A percentile compares a stretch with the other conserved stretches of the same genome.
Evolutionary conservation across 2,329 filamentous ascomycete species (phyloP).

Genomic region (Fusarium paranaense): DNA sequence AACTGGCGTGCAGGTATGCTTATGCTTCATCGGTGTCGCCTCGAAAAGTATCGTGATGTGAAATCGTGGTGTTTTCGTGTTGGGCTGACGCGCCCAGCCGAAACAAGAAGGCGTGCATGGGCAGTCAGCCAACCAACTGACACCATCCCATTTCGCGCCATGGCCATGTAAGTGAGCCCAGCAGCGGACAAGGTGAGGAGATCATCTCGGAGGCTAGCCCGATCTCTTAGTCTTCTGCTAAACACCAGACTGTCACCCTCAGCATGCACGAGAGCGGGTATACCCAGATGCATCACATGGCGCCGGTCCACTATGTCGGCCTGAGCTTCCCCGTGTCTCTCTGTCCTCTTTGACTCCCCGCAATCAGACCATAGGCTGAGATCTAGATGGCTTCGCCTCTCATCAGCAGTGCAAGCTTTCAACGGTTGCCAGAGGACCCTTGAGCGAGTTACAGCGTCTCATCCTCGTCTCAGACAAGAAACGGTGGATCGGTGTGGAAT

Average conservation of each 20-base stretch:
- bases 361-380: conserved; percentile 29
- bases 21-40: not conserved
- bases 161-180: not conserved
- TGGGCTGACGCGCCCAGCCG: conserved; percentile 12
- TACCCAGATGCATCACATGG: conserved; percentile 36
- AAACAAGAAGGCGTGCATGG: conserved; percentile 37
- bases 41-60: conserved; percentile 25
- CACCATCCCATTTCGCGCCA: conserved; percentile 17
- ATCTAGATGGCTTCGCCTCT: conserved; percentile 28
- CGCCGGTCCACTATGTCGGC: conserved; percentile 22
- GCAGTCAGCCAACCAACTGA: conserved; percentile 35
- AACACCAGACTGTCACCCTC: conserved; percentile 12
- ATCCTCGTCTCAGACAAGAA: conserved; percentile 5
- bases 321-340: conserved; percentile 34
- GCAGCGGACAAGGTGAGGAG: conserved; percentile 23
- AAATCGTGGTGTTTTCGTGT: conserved; percentile 24
- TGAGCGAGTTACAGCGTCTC: conserved; percentile 6
- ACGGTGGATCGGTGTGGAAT: conserved; percentile 21
- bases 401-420: conserved; percentile 8
- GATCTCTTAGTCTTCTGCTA: conserved; percentile 25
- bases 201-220: conserved; percentile 25
- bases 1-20: not conserved
- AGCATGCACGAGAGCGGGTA: conserved; percentile 38
- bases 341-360: conserved; percentile 21
- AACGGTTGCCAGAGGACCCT: conserved; percentile 9